Evolutionary conservation across 495 filamentous ascomycete genomes (phyloP), one percentile per base, ranked within the genome.

Genomic region (Jackrogersella multiformis): DNA sequence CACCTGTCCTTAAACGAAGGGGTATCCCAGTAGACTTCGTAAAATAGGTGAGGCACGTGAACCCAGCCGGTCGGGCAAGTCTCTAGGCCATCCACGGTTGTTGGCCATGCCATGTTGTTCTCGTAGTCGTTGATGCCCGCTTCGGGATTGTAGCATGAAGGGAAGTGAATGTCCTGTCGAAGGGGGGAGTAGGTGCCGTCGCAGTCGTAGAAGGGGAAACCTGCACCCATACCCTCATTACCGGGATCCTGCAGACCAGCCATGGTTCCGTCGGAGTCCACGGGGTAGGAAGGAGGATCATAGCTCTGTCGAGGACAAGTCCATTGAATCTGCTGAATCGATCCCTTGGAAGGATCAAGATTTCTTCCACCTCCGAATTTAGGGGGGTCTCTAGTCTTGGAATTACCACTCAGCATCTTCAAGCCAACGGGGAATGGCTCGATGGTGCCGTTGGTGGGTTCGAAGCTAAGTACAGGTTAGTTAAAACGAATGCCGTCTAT

Each of bases 371-470:
- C 76, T 5, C 71, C 73, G 6, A 61, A 74, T 9, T 51, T 36
- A 2, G 80, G 80, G 9, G 74, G 65, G 2, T 70, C 60, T 49
- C 88, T 81, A 38, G 83, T 74, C 66, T 67, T 75, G 1, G 89
- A 76, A 69, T 90, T 78, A 54, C 91, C 91, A 57, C 86, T 85
- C 26, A 94, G 46, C 83, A 94, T 92, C 71, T 89, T 87, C 66
- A 93, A 81, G 45, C 86, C 88, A 12, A 80, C 70, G 1, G 92
- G 91, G 78, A 92, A 93, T 15, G 90, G 77, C 52, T 82, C 76
- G 66, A 91, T 82, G 35, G 86, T 79, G 63, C 89, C 85, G 56
- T 84, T 81, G 36, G 83, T 82, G 1, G 82, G 73, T 38, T 84
- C 85, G 58, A 84, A 83, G 61, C 87, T 86, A 61, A 77, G 75